phyloP scores from a whole-genome alignment of 306 rosid genomes.

The Calophaca sinica region DNA sequence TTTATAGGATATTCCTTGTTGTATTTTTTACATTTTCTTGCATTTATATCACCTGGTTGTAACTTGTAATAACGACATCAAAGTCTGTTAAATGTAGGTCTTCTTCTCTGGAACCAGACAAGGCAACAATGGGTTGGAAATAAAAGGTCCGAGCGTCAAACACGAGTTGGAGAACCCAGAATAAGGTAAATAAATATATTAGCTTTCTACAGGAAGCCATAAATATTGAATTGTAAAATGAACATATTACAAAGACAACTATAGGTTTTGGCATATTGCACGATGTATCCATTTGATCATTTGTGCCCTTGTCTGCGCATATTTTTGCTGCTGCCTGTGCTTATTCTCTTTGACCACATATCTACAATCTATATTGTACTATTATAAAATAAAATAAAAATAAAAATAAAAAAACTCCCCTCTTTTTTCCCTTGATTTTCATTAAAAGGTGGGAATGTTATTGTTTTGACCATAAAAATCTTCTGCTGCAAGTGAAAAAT shows the following conservation, averaged over 20 bases:
- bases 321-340: background rate
- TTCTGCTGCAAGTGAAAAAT: too few relatives aligned
- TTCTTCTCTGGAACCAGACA: slow-evolving; percentile 76
- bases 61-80: background rate
- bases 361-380: slow-evolving; percentile 5
- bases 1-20: background rate
- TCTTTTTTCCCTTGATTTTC: too few relatives aligned
- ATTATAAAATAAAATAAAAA: background rate
- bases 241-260: slow-evolving; percentile 5
- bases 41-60: slow-evolving; percentile 19
- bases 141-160: slow-evolving; percentile 46
- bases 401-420: too few relatives aligned
- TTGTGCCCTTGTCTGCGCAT: slow-evolving; percentile 3
- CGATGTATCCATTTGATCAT: slow-evolving; percentile 29
- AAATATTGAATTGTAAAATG: slow-evolving; percentile 6
- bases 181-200: slow-evolving; percentile 62
- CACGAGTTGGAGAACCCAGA: slow-evolving; percentile 62
- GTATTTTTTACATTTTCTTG: background rate
- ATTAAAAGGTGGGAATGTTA: too few relatives aligned
- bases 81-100: slow-evolving; percentile 63
- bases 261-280: too few relatives aligned
- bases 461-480: too few relatives aligned
- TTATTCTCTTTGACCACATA: slow-evolving; percentile 5
- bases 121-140: slow-evolving; percentile 82
- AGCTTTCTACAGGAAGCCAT: slow-evolving; percentile 24